Conservation (phyloP, 129 eudicot species). For the Glebionis coronaria region DNA sequence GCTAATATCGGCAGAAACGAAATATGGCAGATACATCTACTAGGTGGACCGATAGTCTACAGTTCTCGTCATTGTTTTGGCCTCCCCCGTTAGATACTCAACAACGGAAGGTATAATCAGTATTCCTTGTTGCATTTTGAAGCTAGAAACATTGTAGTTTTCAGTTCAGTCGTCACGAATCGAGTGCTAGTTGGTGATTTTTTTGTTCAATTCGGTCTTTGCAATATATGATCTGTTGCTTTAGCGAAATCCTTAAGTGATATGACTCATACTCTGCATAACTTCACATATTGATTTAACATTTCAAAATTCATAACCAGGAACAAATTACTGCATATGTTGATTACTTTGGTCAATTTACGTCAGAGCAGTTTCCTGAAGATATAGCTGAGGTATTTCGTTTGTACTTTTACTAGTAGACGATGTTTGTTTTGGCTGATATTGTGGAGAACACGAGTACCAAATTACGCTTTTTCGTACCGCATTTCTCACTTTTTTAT, state of each 20-base stretch:
- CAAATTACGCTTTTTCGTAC: not conserved
- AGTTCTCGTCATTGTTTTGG: conserved; percentile 87
- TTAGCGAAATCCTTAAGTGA: not conserved
- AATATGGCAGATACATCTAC: conserved; percentile 69
- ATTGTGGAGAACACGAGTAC: not conserved
- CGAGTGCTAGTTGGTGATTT: no score
- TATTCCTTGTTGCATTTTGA: conserved; percentile 12
- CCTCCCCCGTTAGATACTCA: conserved; percentile 78
- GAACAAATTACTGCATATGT: conserved; percentile 85
- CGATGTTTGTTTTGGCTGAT: not conserved
- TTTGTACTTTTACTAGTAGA: conserved; percentile 3
- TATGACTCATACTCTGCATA: not conserved
- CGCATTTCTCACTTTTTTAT: conserved; percentile 14
- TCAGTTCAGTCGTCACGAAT: not conserved
- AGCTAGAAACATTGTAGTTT: conserved; percentile 14
- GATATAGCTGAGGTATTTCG: conserved; percentile 72
- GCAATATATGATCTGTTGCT: not conserved
- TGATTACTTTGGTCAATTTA: conserved; percentile 88
- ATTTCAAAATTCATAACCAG: conserved; percentile 31
- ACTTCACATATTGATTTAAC: conserved; percentile 1
- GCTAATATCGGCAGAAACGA: conserved; percentile 27
- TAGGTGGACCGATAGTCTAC: conserved; percentile 90
- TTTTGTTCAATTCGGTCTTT: no score
- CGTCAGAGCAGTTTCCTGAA: conserved; percentile 86
- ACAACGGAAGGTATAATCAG: conserved; percentile 63